phyloP scores from a whole-genome alignment of 176 grass and related monocot species.

The Carex pumila region DNA sequence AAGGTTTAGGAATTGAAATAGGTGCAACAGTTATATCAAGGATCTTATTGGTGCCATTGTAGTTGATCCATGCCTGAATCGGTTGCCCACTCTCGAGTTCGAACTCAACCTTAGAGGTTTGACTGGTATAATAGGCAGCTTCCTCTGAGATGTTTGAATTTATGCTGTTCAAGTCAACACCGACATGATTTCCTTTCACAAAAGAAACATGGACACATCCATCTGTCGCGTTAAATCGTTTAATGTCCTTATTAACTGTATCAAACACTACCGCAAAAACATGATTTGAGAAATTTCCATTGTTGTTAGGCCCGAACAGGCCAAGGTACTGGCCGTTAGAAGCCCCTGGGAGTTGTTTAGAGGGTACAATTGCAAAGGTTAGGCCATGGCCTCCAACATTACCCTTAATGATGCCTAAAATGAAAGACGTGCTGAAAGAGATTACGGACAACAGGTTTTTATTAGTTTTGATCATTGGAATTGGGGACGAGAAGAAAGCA shows the following conservation, averaged over 20 bases:
- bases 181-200: slow-evolving; percentile 36
- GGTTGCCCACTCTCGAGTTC: slow-evolving; percentile 14
- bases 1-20: slow-evolving; percentile 7
- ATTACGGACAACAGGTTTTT: neutral
- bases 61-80: slow-evolving; percentile 48
- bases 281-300: slow-evolving; percentile 32
- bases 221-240: neutral
- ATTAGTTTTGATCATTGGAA: neutral
- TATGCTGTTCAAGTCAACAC: slow-evolving; percentile 34
- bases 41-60: slow-evolving; percentile 14
- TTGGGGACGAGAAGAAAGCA: slow-evolving; percentile 28
- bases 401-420: slow-evolving; percentile 31
- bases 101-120: neutral
- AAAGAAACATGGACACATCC: no score
- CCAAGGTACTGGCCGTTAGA: neutral
- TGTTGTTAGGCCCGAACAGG: neutral
- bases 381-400: slow-evolving; percentile 12
- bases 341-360: slow-evolving; percentile 16
- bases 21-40: slow-evolving; percentile 34
- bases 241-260: neutral
- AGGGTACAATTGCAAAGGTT: slow-evolving; percentile 10
- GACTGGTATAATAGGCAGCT: slow-evolving; percentile 17
- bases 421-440: slow-evolving; percentile 39
- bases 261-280: slow-evolving; percentile 36
- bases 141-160: slow-evolving; percentile 13